phyloP scores from a whole-genome alignment of 768 basidiomycete genomes.

The Nidularia pulvinata region DNA sequence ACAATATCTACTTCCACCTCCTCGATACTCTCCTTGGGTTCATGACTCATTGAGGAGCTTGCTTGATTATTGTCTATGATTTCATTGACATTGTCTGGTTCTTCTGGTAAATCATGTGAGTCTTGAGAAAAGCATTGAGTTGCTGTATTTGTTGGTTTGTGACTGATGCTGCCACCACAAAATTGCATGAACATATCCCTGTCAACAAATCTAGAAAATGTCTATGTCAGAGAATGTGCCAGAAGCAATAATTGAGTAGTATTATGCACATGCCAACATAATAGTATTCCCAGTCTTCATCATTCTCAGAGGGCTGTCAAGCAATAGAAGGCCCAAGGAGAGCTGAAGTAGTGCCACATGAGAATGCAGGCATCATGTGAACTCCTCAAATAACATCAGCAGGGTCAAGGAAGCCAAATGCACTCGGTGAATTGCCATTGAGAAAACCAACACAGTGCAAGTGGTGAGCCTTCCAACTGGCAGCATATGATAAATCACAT shows the following conservation, averaged over 20 bases:
- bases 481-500: not conserved
- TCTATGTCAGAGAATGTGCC: slow-evolving; percentile 1
- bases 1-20: not conserved
- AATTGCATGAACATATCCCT: slow-evolving; percentile 31
- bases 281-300: slow-evolving; percentile 26
- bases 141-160: slow-evolving; percentile 5
- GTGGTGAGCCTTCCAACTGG: slow-evolving; percentile 5
- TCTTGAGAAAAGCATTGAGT: not conserved
- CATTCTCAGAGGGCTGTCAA: slow-evolving; percentile 3
- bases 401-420: slow-evolving; percentile 50
- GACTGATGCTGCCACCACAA: slow-evolving; percentile 26
- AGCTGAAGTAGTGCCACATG: slow-evolving; percentile 7
- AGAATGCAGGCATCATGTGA: slow-evolving; percentile 43
- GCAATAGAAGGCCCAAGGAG: slow-evolving; percentile 10
- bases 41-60: no score
- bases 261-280: slow-evolving; percentile 34
- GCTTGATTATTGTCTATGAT: not conserved
- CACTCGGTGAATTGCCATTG: slow-evolving; percentile 12
- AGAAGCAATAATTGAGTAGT: not conserved
- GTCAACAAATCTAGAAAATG: slow-evolving; percentile 22
- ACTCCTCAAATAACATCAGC: slow-evolving; percentile 28
- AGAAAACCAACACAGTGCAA: slow-evolving; percentile 30
- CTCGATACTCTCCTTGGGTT: not conserved
- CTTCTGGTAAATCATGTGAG: not conserved
- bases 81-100: slow-evolving; percentile 4